These are phyloP conservation scores for Saccharomycopsis phalli DNA, from an alignment of 1,139 yeast species.

Conservation along the genomic window DNA sequence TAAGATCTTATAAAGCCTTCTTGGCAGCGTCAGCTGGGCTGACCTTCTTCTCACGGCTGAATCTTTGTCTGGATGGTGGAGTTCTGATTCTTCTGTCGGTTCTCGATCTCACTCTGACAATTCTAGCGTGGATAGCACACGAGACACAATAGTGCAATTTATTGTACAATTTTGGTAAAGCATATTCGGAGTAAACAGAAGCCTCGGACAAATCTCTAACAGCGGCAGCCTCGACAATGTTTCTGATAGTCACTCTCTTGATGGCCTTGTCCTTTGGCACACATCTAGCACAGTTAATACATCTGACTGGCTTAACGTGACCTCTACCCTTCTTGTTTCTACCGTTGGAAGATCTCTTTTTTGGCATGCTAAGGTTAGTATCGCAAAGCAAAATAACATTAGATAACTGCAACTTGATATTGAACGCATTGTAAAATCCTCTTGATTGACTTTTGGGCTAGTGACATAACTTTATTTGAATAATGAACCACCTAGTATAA, in stretches of 20 bases:
- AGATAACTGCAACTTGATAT: too few species aligned
- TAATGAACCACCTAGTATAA: too few species aligned
- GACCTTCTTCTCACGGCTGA: slow-evolving; percentile 93
- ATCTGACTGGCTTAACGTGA: slow-evolving; percentile 99
- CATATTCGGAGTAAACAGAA: slow-evolving; percentile 98
- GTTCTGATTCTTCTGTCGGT: slow-evolving; percentile 97
- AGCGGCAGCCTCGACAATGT: slow-evolving; percentile 99
- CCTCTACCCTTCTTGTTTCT: slow-evolving; percentile 99
- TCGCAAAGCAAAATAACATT: too few species aligned
- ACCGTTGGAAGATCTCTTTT: slow-evolving; percentile 99
- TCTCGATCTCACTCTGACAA: slow-evolving; percentile 99
- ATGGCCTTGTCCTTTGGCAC: slow-evolving; percentile 99
- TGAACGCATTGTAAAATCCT: too few species aligned
- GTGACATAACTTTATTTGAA: too few species aligned
- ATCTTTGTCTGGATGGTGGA: slow-evolving; percentile 99
- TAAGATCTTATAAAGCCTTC: slow-evolving; percentile 50
- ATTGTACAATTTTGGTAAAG: slow-evolving; percentile 98
- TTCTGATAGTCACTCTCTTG: slow-evolving; percentile 99
- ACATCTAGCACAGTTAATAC: slow-evolving; percentile 99
- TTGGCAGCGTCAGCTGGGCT: slow-evolving; percentile 98
- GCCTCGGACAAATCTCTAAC: slow-evolving; percentile 99
- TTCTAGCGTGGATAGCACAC: slow-evolving; percentile 99
- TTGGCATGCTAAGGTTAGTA: too few species aligned
- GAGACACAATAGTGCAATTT: slow-evolving; percentile 99
- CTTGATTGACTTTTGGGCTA: too few species aligned